phyloP scores from a whole-genome alignment of 352 stramenopile species.

The Bremia lactucae region DNA sequence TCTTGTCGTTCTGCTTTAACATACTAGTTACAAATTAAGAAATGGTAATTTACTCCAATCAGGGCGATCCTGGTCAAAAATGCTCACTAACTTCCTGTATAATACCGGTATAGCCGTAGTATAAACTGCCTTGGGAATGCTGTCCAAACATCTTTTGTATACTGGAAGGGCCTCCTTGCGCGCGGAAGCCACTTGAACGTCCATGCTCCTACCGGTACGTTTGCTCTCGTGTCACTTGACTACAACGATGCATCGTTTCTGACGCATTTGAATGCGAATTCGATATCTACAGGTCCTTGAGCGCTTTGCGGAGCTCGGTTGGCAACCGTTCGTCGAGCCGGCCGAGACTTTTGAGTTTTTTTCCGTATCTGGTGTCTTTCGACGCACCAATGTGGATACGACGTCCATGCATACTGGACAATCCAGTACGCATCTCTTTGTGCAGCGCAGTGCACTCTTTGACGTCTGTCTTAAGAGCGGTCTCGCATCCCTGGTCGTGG shows the following conservation, averaged over 20 bases:
- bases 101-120: too few species aligned
- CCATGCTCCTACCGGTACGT: constrained; percentile 36
- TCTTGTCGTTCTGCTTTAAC: too few species aligned
- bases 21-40: too few species aligned
- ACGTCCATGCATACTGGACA: constrained; percentile 33
- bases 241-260: too few species aligned
- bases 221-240: background rate
- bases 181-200: constrained; percentile 21
- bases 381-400: constrained; percentile 45
- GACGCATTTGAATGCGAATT: too few species aligned
- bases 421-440: constrained; percentile 21
- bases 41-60: too few species aligned
- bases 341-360: constrained; percentile 84
- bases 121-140: too few species aligned
- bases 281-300: constrained; percentile 56
- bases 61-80: too few species aligned
- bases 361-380: constrained; percentile 65
- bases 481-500: constrained; percentile 57
- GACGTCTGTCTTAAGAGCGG: constrained; percentile 63
- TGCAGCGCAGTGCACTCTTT: constrained; percentile 68
- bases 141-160: constrained; percentile 17
- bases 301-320: constrained; percentile 67
- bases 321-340: constrained; percentile 67
- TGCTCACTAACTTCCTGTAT: too few species aligned
- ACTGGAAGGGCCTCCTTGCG: constrained; percentile 16